Evolutionary conservation across 805 yeast genomes (phyloP), one percentile per base, ranked within the genome.

Genomic region (Zygoascus ofunaensis): DNA sequence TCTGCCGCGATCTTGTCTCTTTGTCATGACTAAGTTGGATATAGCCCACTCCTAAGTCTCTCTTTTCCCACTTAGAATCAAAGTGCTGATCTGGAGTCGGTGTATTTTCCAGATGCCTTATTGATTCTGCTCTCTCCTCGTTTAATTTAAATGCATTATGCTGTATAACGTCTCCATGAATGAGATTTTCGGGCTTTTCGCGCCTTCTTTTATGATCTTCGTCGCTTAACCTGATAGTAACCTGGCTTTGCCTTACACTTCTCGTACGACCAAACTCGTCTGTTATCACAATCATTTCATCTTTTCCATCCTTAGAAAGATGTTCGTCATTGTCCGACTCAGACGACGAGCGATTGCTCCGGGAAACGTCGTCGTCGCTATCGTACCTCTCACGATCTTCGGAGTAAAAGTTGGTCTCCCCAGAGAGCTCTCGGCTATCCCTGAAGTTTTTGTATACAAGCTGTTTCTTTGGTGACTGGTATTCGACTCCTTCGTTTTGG

Each of bases 261-360:
- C 59, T 40, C 5, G 55, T 42, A 20, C 59, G 44, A 7, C 59
- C 59, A 50, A 47, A 55, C 34, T 49, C 45, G 42, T 55, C 59
- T 8, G 34, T 47, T 14, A 53, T 44, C 36, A 54, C 58, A 18
- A 48, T 46, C 42, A 46, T 18, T 20, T 50, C 51, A 12, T n/a
- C n/a, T n/a, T n/a, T n/a, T n/a, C n/a, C n/a, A n/a, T 26, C 32
- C 8, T 26, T 26, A 10, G 32, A 26, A 26, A 8, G 8, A 14
- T 34, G 21, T 12, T 15, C 36, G 12, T 34, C 36, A 10, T 12
- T 34, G 10, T 12, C 10, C 18, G 36, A 14, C 24, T 20, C 39
- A 12, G 23, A 19, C 20, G 21, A 23, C 21, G 39, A 36, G 10
- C 17, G 5, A 8, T n/a, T 15, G 26, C 39, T 26, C 12, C 14